Evolutionary conservation across 208 protist genomes (phyloP).

Genomic region (Hexamita inflata): DNA sequence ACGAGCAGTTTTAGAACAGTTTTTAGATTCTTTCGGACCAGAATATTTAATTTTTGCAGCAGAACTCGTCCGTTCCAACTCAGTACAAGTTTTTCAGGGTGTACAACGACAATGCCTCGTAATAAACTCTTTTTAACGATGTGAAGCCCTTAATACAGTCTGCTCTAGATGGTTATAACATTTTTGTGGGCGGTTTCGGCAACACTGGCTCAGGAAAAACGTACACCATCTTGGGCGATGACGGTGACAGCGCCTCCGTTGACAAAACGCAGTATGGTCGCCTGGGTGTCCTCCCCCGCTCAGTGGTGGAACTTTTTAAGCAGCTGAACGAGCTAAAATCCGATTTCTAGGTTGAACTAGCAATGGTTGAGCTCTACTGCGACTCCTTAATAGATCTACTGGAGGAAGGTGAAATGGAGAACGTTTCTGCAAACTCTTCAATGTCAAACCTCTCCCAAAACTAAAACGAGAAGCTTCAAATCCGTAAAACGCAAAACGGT

Average conservation of each 20-base stretch:
- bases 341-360: background rate
- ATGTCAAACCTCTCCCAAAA: background rate
- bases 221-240: constrained; percentile 53
- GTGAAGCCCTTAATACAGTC: constrained; percentile 57
- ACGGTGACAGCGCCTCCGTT: constrained; percentile 36
- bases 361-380: constrained; percentile 7
- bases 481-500: background rate
- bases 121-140: constrained; percentile 62
- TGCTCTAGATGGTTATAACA: constrained; percentile 59
- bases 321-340: background rate
- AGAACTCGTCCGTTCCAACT: background rate
- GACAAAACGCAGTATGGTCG: background rate
- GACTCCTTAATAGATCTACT: constrained; percentile 15
- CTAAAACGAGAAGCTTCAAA: background rate
- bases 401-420: too few species aligned
- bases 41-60: background rate
- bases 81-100: constrained; percentile 54
- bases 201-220: constrained; percentile 68
- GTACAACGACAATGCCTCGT: constrained; percentile 43
- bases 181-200: constrained; percentile 65
- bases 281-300: constrained; percentile 5
- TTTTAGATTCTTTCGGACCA: background rate
- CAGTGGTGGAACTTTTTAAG: constrained; percentile 13
- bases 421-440: too few species aligned
- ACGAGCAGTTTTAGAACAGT: background rate